phyloP scores from a whole-genome alignment of 306 rosid genomes.

The Albizia julibrissin region DNA sequence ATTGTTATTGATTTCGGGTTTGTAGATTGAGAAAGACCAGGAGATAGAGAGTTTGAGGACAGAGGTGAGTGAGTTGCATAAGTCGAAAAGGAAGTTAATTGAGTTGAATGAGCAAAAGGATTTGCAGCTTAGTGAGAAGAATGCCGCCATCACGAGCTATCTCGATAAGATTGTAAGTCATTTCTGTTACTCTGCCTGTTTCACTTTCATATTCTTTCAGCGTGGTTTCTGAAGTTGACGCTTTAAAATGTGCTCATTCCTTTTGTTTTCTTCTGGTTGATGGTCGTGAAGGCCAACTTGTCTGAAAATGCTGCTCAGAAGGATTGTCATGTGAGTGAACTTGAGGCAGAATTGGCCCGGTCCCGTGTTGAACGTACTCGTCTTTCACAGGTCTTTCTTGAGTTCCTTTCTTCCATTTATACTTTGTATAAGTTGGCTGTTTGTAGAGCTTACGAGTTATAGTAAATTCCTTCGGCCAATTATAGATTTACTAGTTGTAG shows the following conservation, averaged over 20 bases:
- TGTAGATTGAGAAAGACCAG: conserved; percentile 83
- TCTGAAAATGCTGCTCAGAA: conserved; percentile 72
- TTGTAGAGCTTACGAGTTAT: conserved; percentile 8
- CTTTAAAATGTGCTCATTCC: neutral
- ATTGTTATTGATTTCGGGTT: conserved; percentile 10
- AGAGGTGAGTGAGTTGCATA: conserved; percentile 77
- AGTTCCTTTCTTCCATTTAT: conserved; percentile 7
- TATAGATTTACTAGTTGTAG: neutral
- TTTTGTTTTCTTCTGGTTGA: conserved; percentile 14
- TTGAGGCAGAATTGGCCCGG: conserved; percentile 71
- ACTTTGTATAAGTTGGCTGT: neutral
- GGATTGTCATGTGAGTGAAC: conserved; percentile 73
- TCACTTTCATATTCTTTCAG: neutral
- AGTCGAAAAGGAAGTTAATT: conserved; percentile 80
- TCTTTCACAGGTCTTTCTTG: conserved; percentile 61
- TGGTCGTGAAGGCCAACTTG: conserved; percentile 54
- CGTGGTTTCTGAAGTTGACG: neutral
- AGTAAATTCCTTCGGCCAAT: neutral
- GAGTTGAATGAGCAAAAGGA: conserved; percentile 72
- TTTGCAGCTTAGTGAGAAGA: conserved; percentile 76
- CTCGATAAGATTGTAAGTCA: conserved; percentile 85
- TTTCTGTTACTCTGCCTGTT: neutral
- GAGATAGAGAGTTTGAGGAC: conserved; percentile 77
- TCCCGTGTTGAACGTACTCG: conserved; percentile 67
- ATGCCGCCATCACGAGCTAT: conserved; percentile 67